Conservation (phyloP, 139 green algal species). For the Tetradesmus obliquus region DNA sequence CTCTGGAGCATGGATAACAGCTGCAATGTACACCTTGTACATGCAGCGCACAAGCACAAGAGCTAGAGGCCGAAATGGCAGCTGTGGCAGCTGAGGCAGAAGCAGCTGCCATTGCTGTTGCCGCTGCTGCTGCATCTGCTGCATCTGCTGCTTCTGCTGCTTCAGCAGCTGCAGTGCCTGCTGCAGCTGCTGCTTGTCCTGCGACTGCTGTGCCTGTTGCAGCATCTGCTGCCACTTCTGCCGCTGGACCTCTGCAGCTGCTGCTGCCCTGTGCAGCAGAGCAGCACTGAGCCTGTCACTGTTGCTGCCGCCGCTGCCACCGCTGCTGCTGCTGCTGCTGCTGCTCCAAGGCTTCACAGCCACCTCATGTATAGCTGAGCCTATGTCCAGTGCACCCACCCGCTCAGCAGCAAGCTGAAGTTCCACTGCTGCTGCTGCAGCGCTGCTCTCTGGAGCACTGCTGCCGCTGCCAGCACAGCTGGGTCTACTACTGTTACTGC, state of each 20-base stretch:
- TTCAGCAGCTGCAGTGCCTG: neutral
- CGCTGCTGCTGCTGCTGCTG: neutral
- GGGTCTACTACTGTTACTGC: neutral
- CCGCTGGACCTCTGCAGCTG: neutral
- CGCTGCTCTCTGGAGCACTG: neutral
- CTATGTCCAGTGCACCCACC: neutral
- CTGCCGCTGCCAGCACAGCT: neutral
- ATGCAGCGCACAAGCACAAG: constrained; percentile 17
- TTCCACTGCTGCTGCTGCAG: neutral
- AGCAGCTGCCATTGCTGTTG: neutral
- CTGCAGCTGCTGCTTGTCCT: neutral
- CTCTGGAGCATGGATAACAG: neutral
- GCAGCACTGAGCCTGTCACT: neutral
- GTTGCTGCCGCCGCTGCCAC: neutral
- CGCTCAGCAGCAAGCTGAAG: neutral
- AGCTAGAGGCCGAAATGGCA: neutral
- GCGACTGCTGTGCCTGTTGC: neutral
- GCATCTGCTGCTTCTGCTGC: neutral
- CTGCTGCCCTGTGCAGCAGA: neutral
- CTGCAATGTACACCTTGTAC: constrained; percentile 27
- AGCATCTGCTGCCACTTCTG: neutral
- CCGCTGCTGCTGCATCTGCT: constrained; percentile 12
- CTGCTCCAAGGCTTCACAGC: neutral
- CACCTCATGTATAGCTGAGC: neutral
- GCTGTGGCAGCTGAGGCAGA: neutral